Conservation (phyloP, 768 basidiomycete genomes). For the Suillus variegatus region DNA sequence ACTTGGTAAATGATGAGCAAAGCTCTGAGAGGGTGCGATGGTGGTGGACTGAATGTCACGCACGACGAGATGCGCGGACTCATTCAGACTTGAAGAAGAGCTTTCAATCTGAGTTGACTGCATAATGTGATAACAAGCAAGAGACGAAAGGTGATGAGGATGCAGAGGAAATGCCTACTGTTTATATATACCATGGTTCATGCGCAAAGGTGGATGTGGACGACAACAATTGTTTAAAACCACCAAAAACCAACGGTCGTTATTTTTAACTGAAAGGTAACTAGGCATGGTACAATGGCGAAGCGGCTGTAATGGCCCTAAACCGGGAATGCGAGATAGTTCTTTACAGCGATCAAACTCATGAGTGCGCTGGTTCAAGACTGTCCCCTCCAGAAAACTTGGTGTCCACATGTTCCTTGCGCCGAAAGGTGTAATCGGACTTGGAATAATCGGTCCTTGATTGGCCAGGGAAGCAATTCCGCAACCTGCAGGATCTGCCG, state of each 20-base stretch:
- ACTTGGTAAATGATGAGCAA: not conserved
- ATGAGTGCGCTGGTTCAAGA: slow-evolving; percentile 91
- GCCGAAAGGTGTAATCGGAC: slow-evolving; percentile 61
- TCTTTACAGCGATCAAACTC: slow-evolving; percentile 55
- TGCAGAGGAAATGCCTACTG: not conserved
- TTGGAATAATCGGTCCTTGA: slow-evolving; percentile 86
- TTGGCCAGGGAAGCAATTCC: slow-evolving; percentile 92
- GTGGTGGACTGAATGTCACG: not conserved
- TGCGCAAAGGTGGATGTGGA: too few species aligned
- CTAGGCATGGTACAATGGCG: slow-evolving; percentile 38
- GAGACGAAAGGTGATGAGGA: not conserved
- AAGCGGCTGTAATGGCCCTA: slow-evolving; percentile 83
- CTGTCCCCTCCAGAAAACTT: slow-evolving; percentile 95
- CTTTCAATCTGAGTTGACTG: not conserved
- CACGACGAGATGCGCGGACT: not conserved
- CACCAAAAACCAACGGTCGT: too few species aligned
- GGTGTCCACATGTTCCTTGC: slow-evolving; percentile 71
- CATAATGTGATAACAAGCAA: not conserved
- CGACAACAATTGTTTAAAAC: too few species aligned
- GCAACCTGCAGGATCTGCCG: slow-evolving; percentile 84
- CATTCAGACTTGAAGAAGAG: not conserved
- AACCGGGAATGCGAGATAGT: slow-evolving; percentile 79
- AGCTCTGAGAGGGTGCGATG: not conserved
- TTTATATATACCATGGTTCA: not conserved
- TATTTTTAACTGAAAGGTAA: not conserved